Evolutionary conservation across 2,329 filamentous ascomycete species (phyloP).

Genomic region (Stemphylium vesicarium): DNA sequence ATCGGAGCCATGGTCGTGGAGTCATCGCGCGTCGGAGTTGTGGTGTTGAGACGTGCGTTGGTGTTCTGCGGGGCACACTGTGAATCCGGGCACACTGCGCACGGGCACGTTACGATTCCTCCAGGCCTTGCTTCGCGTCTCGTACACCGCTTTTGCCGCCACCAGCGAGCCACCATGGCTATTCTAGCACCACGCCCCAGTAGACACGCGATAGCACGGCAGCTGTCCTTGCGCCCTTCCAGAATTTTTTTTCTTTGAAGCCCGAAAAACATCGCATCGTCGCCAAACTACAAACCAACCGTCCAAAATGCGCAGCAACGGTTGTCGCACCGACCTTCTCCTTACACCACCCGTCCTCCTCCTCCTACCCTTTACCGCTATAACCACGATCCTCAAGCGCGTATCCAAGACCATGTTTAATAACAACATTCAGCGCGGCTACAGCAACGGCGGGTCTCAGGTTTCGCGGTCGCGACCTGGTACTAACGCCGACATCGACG

Average conservation of each 20-base stretch:
- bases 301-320: constrained; percentile 30
- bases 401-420: constrained; percentile 26
- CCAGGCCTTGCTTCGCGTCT: constrained; percentile 1
- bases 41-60: no score
- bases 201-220: background rate
- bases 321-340: constrained; percentile 30
- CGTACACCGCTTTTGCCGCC: background rate
- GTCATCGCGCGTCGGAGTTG: no score
- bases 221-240: background rate
- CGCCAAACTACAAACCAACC: background rate
- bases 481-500: constrained; percentile 17
- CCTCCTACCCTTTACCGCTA: constrained; percentile 28
- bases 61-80: no score
- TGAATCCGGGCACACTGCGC: no score
- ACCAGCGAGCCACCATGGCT: constrained; percentile 3
- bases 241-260: no score
- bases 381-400: constrained; percentile 37
- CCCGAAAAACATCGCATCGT: no score
- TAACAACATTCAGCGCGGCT: constrained; percentile 17
- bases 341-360: constrained; percentile 30
- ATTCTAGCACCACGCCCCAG: background rate
- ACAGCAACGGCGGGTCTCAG: constrained; percentile 14
- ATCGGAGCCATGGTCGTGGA: no score
- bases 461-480: constrained; percentile 18
- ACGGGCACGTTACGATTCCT: no score